Evolutionary conservation across 2,329 filamentous ascomycete genomes (phyloP), one percentile per base, ranked within the genome.

Genomic region (Sporothrix pallida): DNA sequence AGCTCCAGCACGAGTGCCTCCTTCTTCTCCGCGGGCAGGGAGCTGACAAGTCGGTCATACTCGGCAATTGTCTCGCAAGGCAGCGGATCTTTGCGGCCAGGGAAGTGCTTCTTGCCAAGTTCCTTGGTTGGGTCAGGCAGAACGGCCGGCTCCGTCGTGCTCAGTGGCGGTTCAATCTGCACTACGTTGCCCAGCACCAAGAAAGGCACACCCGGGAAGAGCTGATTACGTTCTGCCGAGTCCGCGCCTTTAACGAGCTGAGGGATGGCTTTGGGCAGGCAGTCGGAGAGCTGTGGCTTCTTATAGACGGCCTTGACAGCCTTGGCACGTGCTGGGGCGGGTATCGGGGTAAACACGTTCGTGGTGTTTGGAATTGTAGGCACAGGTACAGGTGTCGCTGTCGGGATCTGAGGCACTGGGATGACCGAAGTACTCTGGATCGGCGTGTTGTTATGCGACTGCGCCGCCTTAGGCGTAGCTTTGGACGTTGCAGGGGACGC

Each of bases 61-160:
- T 76, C 68, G 15, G 75, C 74, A 72, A 77, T 77, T 9, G 75
- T 71, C 50, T 77, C 76, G 37, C 76, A 76, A 0, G 76, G 76
- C 3, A 77, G 63, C 9, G 26, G 62, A 1, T 20, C 46, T 42
- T 75, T 76, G 17, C 76, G 76, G 2, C 76, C 76, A 0, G 76
- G 75, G 13, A 77, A 76, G 42, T 74, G 62, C 54, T 71, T 74
- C 44, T 46, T 75, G 37, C 76, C 76, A 13, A 77, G 65, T 3
- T 77, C 72, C 69, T 77, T 77, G 26, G 73, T 31, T 8, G 76
- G 76, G 50, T 77, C 76, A 0, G 76, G 76, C n/a, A 72, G 73
- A 0, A 77, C 68, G 6, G 76, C 74, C 4, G 76, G 76, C n/a
- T 77, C 76, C 1, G 71, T 69, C 0, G 74, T 75, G 7, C 63